A percentile compares a stretch with the other conserved stretches of the same genome.
phyloP scores from a whole-genome alignment of 176 grass and related monocot species.

The Aegilops umbellulata region DNA sequence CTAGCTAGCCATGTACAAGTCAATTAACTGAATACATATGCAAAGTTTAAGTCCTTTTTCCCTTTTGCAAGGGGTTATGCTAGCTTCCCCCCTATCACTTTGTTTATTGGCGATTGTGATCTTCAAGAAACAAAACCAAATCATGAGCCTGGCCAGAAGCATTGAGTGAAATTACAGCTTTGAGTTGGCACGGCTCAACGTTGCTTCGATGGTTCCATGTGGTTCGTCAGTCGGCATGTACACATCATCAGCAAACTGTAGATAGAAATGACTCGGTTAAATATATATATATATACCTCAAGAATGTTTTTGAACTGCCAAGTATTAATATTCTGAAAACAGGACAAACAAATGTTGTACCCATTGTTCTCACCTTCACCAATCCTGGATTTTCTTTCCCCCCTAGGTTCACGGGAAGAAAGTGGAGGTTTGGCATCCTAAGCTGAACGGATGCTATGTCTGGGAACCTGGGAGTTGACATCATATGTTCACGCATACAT shows the following conservation, averaged over 20 bases:
- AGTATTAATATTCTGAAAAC: too few species aligned
- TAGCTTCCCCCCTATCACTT: not conserved
- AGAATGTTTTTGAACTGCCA: too few species aligned
- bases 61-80: not conserved
- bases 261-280: not conserved
- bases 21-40: not conserved
- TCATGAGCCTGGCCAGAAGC: not conserved
- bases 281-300: too few species aligned
- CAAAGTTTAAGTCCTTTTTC: conserved; percentile 8
- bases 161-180: conserved; percentile 49
- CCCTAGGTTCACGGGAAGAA: conserved; percentile 76
- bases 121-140: not conserved
- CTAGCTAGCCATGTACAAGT: not conserved
- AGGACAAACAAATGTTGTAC: too few species aligned
- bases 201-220: conserved; percentile 95
- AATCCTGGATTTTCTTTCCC: conserved; percentile 77
- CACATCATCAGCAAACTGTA: conserved; percentile 91
- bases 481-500: not conserved
- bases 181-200: conserved; percentile 57
- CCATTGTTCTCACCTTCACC: conserved; percentile 66
- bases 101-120: not conserved
- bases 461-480: conserved; percentile 49
- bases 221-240: conserved; percentile 91
- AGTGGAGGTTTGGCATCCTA: conserved; percentile 90
- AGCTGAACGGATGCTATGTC: conserved; percentile 82